Evolutionary conservation across 2,329 filamentous ascomycete species (phyloP).

Genomic region (Lizonia empirigonia): DNA sequence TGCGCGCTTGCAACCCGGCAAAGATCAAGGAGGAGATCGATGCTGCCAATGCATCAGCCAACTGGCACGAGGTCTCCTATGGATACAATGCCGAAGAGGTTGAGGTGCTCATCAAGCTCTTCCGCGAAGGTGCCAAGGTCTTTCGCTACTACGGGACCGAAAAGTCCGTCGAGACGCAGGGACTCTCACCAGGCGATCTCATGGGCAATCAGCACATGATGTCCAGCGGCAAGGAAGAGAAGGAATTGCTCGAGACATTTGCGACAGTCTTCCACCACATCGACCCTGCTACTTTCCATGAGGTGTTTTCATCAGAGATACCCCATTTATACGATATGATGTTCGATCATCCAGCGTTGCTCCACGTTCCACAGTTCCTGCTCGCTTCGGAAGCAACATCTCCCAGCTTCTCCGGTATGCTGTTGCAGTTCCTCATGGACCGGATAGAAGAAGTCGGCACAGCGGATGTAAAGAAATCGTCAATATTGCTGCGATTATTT

Average conservation of each 20-base stretch:
- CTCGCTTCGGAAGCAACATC: conserved; percentile 98
- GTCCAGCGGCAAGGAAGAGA: conserved; percentile 93
- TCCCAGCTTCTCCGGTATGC: conserved; percentile 96
- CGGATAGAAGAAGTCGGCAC: conserved; percentile 94
- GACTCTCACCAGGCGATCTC: conserved; percentile 84
- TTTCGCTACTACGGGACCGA: conserved; percentile 97
- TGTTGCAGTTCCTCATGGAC: conserved; percentile 96
- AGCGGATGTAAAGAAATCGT: conserved; percentile 87
- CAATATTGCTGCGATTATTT: conserved; percentile 90
- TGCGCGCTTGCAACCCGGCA: conserved; percentile 83
- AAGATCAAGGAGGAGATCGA: conserved; percentile 68
- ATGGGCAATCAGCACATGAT: conserved; percentile 95
- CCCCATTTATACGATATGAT: conserved; percentile 97
- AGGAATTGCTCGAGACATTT: conserved; percentile 95
- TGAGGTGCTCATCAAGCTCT: conserved; percentile 93
- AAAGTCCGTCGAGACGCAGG: conserved; percentile 74
- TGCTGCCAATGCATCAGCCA: conserved; percentile 75
- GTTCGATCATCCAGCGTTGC: conserved; percentile 90
- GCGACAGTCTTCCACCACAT: conserved; percentile 98
- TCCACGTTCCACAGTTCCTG: conserved; percentile 97
- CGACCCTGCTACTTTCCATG: conserved; percentile 96
- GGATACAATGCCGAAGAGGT: conserved; percentile 98
- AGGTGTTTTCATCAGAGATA: conserved; percentile 97
- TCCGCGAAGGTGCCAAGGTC: conserved; percentile 93
- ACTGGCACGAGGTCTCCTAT: conserved; percentile 95